phyloP scores from a whole-genome alignment of 1,139 yeast species.

The Taphrina sp. region DNA sequence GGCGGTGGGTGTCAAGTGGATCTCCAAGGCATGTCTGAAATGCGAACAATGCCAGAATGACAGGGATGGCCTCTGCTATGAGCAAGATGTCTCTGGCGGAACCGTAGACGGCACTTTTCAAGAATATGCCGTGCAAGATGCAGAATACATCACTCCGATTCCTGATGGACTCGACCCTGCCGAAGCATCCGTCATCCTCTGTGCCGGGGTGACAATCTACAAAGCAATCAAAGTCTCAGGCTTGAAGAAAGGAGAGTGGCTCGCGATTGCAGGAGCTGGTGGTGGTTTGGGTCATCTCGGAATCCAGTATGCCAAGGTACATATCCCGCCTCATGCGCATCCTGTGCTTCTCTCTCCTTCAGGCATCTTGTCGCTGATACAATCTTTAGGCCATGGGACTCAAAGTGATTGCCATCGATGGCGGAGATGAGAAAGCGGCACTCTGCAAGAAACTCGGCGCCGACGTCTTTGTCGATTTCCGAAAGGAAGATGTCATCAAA shows the following conservation, averaged over 20 bases:
- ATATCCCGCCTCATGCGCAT: not conserved
- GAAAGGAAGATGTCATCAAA: constrained; percentile 38
- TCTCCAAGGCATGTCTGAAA: constrained; percentile 19
- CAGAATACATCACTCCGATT: constrained; percentile 77
- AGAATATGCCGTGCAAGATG: constrained; percentile 81
- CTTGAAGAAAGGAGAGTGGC: constrained; percentile 72
- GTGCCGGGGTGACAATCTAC: constrained; percentile 84
- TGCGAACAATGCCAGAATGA: constrained; percentile 21
- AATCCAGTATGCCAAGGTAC: constrained; percentile 68
- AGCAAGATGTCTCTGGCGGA: constrained; percentile 50
- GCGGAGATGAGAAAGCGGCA: constrained; percentile 52
- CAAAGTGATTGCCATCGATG: constrained; percentile 70
- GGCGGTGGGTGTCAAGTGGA: constrained; percentile 30
- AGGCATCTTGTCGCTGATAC: not conserved
- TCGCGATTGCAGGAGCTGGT: constrained; percentile 77
- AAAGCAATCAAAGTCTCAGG: constrained; percentile 73
- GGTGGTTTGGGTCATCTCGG: constrained; percentile 84
- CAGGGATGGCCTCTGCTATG: constrained; percentile 25
- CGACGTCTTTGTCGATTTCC: constrained; percentile 67
- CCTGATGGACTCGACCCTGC: constrained; percentile 72
- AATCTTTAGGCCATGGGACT: constrained; percentile 71
- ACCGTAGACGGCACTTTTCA: constrained; percentile 83
- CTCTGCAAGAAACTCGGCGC: constrained; percentile 44
- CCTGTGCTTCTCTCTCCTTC: no score
- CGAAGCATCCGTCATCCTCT: constrained; percentile 48